phyloP scores from a whole-genome alignment of 805 yeast species.

The Spathaspora sp. region DNA sequence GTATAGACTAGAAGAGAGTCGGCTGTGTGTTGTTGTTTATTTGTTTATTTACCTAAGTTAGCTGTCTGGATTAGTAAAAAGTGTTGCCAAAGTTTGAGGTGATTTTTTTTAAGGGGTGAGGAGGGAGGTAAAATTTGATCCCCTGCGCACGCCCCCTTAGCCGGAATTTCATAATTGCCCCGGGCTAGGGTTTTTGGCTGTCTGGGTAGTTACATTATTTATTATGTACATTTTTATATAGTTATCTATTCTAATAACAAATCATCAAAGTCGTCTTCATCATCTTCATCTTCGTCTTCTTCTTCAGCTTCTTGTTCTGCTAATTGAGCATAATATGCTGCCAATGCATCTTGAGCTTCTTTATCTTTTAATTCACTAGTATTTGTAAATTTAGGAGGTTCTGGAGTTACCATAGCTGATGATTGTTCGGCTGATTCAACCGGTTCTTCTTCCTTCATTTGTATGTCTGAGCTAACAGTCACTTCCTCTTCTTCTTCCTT shows the following conservation, averaged over 20 bases:
- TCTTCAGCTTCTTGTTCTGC: conserved; percentile 66
- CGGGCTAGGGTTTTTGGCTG: no score
- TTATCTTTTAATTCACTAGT: conserved; percentile 48
- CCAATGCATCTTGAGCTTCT: conserved; percentile 67
- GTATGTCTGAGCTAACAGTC: no score
- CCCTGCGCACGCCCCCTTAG: neutral
- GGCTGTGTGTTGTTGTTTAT: neutral
- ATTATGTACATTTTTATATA: neutral
- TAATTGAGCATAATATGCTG: conserved; percentile 68
- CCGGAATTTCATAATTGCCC: neutral
- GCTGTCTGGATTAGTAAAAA: neutral
- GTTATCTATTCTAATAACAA: conserved; percentile 9
- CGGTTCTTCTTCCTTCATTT: conserved; percentile 1
- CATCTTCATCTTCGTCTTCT: conserved; percentile 39
- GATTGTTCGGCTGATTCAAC: conserved; percentile 3
- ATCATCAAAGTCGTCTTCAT: conserved; percentile 28
- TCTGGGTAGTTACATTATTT: no score
- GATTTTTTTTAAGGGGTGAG: neutral
- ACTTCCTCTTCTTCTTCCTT: conserved; percentile 13
- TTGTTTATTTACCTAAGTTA: neutral
- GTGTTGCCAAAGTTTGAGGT: neutral
- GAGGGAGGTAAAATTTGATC: neutral
- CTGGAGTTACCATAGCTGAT: conserved; percentile 7
- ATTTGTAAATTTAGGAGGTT: conserved; percentile 10
- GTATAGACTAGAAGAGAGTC: neutral